Conservation (phyloP, 345 rosid genomes). For the Hypericum perforatum region DNA sequence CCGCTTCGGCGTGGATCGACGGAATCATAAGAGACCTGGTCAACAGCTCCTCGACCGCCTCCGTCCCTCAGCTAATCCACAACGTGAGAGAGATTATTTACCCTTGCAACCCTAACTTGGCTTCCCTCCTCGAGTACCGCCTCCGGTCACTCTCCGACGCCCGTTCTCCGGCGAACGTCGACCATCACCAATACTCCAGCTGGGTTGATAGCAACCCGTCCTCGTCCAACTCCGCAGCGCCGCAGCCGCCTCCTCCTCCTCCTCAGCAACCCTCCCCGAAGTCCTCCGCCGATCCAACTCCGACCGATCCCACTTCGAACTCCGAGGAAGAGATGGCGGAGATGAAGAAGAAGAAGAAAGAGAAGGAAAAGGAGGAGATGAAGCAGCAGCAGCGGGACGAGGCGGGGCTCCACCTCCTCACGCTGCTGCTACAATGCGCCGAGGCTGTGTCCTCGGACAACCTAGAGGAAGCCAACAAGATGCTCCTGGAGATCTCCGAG, state of each 20-base stretch:
- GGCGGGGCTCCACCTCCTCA: constrained; percentile 85
- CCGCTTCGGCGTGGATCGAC: constrained; percentile 78
- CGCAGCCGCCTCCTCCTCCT: not conserved
- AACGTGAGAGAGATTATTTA: constrained; percentile 87
- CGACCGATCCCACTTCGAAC: constrained; percentile 21
- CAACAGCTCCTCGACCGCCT: constrained; percentile 56
- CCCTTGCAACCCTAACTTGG: constrained; percentile 92
- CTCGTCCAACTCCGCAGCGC: constrained; percentile 16
- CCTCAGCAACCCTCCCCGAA: constrained; percentile 14
- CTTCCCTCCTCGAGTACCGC: constrained; percentile 68
- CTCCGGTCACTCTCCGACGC: constrained; percentile 55
- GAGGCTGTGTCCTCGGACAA: constrained; percentile 89
- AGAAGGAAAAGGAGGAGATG: constrained; percentile 65
- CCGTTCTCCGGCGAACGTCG: constrained; percentile 19
- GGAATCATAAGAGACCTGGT: constrained; percentile 81
- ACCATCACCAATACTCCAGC: constrained; percentile 15
- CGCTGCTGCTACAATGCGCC: constrained; percentile 86
- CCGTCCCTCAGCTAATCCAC: constrained; percentile 94
- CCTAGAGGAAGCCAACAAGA: constrained; percentile 78
- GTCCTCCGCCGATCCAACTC: constrained; percentile 15
- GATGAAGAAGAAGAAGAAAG: constrained; percentile 24
- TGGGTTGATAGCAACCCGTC: constrained; percentile 16
- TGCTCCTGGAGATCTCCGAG: constrained; percentile 85
- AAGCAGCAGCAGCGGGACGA: constrained; percentile 75
- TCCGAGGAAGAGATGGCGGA: constrained; percentile 20